Evolutionary conservation across 139 green algal genomes (phyloP).

Genomic region (Raphidocelis subcapitata): DNA sequence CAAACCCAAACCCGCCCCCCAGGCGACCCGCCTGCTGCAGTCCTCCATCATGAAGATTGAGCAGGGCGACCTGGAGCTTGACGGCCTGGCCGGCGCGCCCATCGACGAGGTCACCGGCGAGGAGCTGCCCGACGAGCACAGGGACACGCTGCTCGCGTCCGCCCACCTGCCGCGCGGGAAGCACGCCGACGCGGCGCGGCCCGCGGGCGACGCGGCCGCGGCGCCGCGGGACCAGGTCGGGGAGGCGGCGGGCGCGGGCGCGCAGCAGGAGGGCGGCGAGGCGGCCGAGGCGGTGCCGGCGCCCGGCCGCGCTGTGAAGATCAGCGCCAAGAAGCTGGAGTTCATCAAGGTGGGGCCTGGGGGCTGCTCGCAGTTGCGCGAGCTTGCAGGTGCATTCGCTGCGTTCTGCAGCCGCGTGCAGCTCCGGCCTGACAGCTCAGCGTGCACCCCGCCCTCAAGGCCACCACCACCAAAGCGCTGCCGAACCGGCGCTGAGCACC

Average conservation of each 20-base stretch:
- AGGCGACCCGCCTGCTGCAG: conserved; percentile 80
- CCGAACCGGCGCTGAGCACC: background rate
- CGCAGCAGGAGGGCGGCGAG: background rate
- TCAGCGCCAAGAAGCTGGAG: conserved; percentile 73
- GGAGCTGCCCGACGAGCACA: conserved; percentile 32
- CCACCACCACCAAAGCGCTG: background rate
- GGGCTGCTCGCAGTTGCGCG: no score
- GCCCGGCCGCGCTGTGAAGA: conserved; percentile 46
- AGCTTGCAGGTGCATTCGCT: no score
- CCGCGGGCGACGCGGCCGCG: no score
- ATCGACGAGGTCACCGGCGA: conserved; percentile 29
- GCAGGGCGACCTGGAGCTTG: conserved; percentile 74
- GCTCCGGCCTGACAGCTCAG: no score
- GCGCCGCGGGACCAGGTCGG: no score
- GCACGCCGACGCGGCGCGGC: background rate
- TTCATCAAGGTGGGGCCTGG: conserved; percentile 74
- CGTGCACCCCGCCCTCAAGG: conserved; percentile 6
- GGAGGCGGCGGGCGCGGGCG: no score
- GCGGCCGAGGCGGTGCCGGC: conserved; percentile 2
- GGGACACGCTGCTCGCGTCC: background rate
- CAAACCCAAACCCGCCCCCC: background rate
- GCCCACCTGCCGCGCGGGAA: background rate
- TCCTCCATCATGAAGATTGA: conserved; percentile 91
- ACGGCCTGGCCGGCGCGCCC: conserved; percentile 40
- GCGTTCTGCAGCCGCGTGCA: no score